Evolutionary conservation across 2,329 filamentous ascomycete species (phyloP).

Genomic region (Hypoxylon sp.): DNA sequence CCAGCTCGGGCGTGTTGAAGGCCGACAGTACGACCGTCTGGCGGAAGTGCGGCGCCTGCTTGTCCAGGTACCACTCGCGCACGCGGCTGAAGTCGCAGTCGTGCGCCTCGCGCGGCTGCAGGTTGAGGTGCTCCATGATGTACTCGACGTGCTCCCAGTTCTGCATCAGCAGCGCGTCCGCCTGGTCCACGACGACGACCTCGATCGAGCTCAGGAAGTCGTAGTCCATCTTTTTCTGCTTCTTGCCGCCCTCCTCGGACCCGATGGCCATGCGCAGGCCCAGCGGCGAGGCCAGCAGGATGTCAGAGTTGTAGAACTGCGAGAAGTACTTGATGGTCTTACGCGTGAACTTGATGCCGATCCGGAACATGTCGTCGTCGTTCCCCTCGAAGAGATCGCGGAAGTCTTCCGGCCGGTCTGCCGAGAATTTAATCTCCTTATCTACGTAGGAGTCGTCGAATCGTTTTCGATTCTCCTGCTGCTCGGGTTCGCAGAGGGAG

Average conservation of each 20-base stretch:
- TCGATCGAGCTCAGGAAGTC: conserved; percentile 97
- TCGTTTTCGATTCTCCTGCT: conserved; percentile 93
- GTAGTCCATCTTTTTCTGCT: conserved; percentile 73
- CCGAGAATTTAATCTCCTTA: conserved; percentile 71
- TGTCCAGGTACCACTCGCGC: conserved; percentile 90
- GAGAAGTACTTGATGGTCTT: conserved; percentile 96
- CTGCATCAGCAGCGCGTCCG: conserved; percentile 94
- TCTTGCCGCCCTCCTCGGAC: conserved; percentile 74
- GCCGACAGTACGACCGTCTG: conserved; percentile 85
- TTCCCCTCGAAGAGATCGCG: conserved; percentile 90
- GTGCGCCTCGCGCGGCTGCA: conserved; percentile 87
- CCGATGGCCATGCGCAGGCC: conserved; percentile 92
- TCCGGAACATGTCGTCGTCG: conserved; percentile 94
- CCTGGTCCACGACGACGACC: conserved; percentile 87
- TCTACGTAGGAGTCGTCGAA: conserved; percentile 85
- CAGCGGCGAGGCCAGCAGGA: conserved; percentile 89
- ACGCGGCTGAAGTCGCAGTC: conserved; percentile 94
- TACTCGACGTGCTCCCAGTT: conserved; percentile 97
- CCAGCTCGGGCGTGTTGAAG: conserved; percentile 88
- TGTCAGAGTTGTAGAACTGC: conserved; percentile 95
- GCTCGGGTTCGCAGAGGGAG: conserved; percentile 79
- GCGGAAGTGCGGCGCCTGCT: conserved; percentile 78
- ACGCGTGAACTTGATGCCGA: conserved; percentile 95
- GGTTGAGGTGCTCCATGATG: conserved; percentile 90
- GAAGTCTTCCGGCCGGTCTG: conserved; percentile 85